Conservation (phyloP, 495 filamentous ascomycete genomes). For the Penicillium daleae region DNA sequence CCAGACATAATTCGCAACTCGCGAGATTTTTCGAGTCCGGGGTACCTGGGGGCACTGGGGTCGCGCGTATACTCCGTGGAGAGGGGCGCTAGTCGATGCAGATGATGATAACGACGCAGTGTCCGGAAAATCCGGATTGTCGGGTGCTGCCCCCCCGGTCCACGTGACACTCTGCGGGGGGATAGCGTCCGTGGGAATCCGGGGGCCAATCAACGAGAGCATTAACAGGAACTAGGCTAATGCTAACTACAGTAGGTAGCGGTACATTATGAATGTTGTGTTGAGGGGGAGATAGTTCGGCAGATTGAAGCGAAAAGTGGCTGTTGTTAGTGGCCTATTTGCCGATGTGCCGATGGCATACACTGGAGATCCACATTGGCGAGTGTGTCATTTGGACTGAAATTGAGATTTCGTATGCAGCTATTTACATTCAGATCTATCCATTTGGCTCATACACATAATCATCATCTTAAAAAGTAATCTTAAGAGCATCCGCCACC, state of each 20-base stretch:
- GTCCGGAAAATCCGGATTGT: constrained; percentile 24
- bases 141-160: background rate
- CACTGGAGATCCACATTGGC: background rate
- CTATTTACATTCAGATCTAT: constrained; percentile 9
- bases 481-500: constrained; percentile 24
- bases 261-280: background rate
- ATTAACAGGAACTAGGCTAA: background rate
- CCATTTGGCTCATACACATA: background rate
- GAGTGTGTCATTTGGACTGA: background rate
- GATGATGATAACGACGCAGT: constrained; percentile 18
- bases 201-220: background rate
- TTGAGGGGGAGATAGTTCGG: background rate
- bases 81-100: constrained; percentile 15
- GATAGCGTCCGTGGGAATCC: background rate
- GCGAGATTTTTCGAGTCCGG: constrained; percentile 8
- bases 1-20: constrained; percentile 12
- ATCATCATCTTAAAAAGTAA: constrained; percentile 22
- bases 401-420: background rate
- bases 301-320: background rate
- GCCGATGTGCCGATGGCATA: background rate
- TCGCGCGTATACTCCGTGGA: background rate
- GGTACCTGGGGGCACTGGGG: constrained; percentile 8
- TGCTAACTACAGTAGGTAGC: background rate
- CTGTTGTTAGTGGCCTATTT: background rate
- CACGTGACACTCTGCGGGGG: constrained; percentile 20